Evolutionary conservation across 768 basidiomycete genomes (phyloP).

Genomic region (Chlorophyllum brunneum): DNA sequence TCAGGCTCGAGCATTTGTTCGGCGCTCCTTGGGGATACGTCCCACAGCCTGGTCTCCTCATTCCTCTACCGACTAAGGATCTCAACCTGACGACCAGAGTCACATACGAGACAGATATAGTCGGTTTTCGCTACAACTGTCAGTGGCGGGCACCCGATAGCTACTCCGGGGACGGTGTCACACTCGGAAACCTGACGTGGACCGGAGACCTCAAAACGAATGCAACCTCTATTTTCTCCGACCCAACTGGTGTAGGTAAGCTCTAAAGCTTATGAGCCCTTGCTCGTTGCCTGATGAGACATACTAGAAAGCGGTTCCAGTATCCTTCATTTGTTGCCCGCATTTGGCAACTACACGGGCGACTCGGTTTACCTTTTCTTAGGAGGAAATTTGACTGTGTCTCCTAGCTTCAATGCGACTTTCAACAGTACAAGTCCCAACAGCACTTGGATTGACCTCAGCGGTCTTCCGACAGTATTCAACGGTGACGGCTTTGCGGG

Average conservation of each 20-base stretch:
- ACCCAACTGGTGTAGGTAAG: neutral
- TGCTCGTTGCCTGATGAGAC: neutral
- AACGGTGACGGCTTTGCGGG: neutral
- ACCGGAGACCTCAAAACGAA: neutral
- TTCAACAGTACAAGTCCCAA: neutral
- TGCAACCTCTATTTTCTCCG: neutral
- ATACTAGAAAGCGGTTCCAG: neutral
- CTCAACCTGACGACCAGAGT: neutral
- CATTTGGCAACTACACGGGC: neutral
- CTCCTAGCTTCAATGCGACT: neutral
- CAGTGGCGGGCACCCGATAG: neutral
- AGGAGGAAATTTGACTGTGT: neutral
- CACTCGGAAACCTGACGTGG: neutral
- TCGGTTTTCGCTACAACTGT: neutral
- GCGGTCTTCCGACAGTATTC: neutral
- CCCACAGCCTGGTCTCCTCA: neutral
- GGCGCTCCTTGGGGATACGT: too few species aligned
- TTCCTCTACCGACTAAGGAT: neutral
- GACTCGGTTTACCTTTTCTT: too few species aligned
- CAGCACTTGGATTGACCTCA: too few species aligned
- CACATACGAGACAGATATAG: neutral
- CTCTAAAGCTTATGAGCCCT: neutral
- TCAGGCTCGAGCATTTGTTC: too few species aligned
- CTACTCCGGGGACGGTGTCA: neutral
- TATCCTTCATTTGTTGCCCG: too few species aligned